phyloP scores from a whole-genome alignment of 1,284 basidiomycete species.

The Sparassis latifolia region DNA sequence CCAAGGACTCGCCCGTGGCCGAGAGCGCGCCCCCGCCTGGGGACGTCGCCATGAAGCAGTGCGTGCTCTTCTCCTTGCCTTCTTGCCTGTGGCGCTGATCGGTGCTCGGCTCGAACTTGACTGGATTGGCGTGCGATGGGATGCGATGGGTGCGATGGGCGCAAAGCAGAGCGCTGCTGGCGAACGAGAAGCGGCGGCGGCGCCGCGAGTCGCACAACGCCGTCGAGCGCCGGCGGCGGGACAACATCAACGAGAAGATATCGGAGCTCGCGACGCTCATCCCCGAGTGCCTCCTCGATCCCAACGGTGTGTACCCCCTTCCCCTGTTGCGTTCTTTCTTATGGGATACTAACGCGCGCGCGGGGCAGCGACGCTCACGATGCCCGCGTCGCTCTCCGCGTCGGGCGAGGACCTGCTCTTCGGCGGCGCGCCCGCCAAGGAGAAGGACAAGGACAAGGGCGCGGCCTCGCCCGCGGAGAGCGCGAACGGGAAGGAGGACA shows the following conservation, averaged over 20 bases:
- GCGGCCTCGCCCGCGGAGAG: constrained; percentile 7
- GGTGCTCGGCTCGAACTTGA: background rate
- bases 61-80: constrained; percentile 15
- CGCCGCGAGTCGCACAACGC: constrained; percentile 86
- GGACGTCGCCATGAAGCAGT: constrained; percentile 38
- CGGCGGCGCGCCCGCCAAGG: constrained; percentile 14
- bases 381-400: constrained; percentile 25
- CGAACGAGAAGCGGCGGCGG: constrained; percentile 71
- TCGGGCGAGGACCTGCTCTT: constrained; percentile 27
- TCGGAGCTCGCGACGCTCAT: constrained; percentile 83
- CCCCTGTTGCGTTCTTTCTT: background rate
- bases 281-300: constrained; percentile 76
- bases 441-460: constrained; percentile 9
- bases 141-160: constrained; percentile 1
- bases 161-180: constrained; percentile 35
- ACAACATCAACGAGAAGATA: constrained; percentile 95
- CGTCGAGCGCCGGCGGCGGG: constrained; percentile 79
- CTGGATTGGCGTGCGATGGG: background rate
- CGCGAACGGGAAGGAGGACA: constrained; percentile 15
- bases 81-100: no score
- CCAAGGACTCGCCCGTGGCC: constrained; percentile 9
- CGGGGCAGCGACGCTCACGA: constrained; percentile 18
- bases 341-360: background rate
- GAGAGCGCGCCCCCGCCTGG: constrained; percentile 21
- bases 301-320: constrained; percentile 31